Percentiles rank a stretch among this genome's conserved stretches.
Evolutionary conservation across 768 basidiomycete species (phyloP).

Genomic region (Xanthoconium purpureum): DNA sequence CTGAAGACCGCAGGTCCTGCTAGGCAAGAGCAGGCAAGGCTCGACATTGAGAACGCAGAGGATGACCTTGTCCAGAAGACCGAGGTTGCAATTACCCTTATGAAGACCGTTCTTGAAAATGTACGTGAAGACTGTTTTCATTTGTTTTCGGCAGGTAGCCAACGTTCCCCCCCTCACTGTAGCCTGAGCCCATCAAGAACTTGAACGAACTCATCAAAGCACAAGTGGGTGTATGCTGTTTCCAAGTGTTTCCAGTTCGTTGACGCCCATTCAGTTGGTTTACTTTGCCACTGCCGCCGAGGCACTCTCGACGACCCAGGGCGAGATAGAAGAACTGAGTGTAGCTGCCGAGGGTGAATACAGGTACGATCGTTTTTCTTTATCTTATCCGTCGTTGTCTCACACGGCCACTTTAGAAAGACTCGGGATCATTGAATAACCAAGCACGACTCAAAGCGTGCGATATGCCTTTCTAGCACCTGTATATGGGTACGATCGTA

Average conservation of each 20-base stretch:
- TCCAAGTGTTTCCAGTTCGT: neutral
- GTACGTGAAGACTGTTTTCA: conserved; percentile 44
- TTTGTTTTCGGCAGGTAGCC: neutral
- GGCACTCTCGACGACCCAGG: conserved; percentile 75
- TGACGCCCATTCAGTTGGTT: conserved; percentile 46
- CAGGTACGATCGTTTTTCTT: conserved; percentile 47
- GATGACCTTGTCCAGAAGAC: conserved; percentile 98
- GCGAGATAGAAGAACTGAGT: conserved; percentile 89
- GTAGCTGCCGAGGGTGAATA: conserved; percentile 95
- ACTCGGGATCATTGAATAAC: conserved; percentile 77
- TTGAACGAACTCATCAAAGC: conserved; percentile 90
- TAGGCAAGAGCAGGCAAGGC: conserved; percentile 86
- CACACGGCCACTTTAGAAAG: conserved; percentile 50
- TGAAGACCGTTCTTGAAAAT: conserved; percentile 99
- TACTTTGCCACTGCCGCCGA: conserved; percentile 79
- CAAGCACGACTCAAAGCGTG: neutral
- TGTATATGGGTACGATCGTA: conserved; percentile 9
- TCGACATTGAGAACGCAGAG: conserved; percentile 90
- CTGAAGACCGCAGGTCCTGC: conserved; percentile 73
- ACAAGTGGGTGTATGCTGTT: conserved; percentile 47
- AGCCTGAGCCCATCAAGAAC: conserved; percentile 97
- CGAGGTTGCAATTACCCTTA: conserved; percentile 91
- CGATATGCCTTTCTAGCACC: conserved; percentile 1
- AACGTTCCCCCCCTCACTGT: neutral
- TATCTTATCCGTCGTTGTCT: neutral